Base-by-base conservation (phyloP, 2,329 filamentous ascomycete genomes). In the Talaromyces sp. region DNA sequence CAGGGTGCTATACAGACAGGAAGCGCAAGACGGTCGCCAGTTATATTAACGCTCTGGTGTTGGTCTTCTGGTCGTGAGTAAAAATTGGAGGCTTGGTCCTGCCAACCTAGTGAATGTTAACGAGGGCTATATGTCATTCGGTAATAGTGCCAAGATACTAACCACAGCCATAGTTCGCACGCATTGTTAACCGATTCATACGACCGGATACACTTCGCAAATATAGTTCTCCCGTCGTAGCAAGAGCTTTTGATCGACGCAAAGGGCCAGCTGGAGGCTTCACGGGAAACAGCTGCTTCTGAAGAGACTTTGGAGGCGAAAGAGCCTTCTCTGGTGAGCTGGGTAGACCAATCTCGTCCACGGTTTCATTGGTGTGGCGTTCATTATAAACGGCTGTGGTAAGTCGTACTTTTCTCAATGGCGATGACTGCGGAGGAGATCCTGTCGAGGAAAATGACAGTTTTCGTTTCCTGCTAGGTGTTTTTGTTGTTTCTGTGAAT, bases 1-100 rank as follows among this genome's bases (percentile, higher is more conserved):
- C 87, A 89, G 61, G 83, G 80, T 50, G 84, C 80, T 46, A 83
- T 84, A 71, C 86, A 89, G 70, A 90, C 89, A 4, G 88, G 88
- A 38, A 89, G 74, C 1, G 82, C 78, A 50, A 78, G 72, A 17
- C 71, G 69, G 38, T 74, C 72, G 8, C 71, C 71, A 5, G 71
- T 65, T 35, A 71, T 67, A 41, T 78, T 79, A 31, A 75, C 68
- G 60, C 83, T 81, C 17, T 73, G 69, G 67, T 86, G 79, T 17
- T 76, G 69, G 67, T 88, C 86, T 10, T 80, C 76, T 7, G 84
- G 77, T 32, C 77, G 75, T 38, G 82, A 85, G 69, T 86, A 84
- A 70, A 88, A 89, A 59, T 81, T 74, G 27, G 82, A 78, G 3
- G 84, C 85, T 68, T 86, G 79, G 65, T 83, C 78, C 70, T 82